phyloP scores from a whole-genome alignment of 352 stramenopile species.

The Globisporangium rhizosaccharum region DNA sequence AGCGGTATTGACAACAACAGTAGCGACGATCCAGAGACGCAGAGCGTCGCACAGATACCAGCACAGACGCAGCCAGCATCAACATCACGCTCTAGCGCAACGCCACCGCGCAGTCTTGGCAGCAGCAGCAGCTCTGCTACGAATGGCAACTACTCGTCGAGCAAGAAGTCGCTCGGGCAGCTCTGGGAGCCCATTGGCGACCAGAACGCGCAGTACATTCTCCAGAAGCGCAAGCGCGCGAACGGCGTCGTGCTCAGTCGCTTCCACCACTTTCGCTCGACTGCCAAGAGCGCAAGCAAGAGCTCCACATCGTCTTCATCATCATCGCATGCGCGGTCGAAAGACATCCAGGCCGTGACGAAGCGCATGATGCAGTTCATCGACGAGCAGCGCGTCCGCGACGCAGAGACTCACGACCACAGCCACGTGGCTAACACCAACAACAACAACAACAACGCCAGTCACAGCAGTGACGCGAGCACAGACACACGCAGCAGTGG shows the following conservation, averaged over 20 bases:
- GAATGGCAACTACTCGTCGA: constrained; percentile 10
- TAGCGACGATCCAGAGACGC: constrained; percentile 4
- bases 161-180: constrained; percentile 45
- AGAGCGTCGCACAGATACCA: background rate
- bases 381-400: constrained; percentile 16
- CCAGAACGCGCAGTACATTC: constrained; percentile 66
- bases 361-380: constrained; percentile 54
- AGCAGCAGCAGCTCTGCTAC: constrained; percentile 2
- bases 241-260: constrained; percentile 48
- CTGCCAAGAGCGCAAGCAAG: background rate
- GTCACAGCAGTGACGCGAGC: background rate
- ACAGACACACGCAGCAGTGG: background rate
- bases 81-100: background rate
- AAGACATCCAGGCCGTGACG: constrained; percentile 42
- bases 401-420: background rate
- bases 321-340: constrained; percentile 6
- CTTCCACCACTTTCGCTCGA: constrained; percentile 56
- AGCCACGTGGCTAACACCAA: background rate
- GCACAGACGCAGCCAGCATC: background rate
- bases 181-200: constrained; percentile 68
- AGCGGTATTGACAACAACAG: background rate
- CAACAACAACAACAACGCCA: background rate
- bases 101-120: background rate
- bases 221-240: constrained; percentile 33
- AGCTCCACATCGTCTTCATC: constrained; percentile 1